Base-by-base conservation (phyloP, 2,329 filamentous ascomycete genomes). In the Curvularia lunata region DNA sequence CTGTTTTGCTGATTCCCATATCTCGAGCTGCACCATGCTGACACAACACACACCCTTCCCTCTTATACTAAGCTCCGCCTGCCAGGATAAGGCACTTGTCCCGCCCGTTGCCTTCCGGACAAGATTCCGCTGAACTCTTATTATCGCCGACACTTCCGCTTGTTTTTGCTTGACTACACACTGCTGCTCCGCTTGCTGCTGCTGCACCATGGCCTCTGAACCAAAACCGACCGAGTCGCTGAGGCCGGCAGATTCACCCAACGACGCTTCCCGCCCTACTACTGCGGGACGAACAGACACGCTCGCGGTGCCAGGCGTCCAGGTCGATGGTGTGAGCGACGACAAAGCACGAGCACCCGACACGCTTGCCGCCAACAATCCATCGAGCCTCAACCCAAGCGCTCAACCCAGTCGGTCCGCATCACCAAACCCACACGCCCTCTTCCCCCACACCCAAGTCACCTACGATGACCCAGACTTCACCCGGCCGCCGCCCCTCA, bases 401-500 rank as follows among this genome's bases (percentile, higher is more conserved):
- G 61, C 64, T 8, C 63, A 59, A 23, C 58, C 63, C 37, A 74
- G 67, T 56, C 61, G 70, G 28, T 67, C 69, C n/a, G 56, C 66
- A 37, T 76, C 72, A 23, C 68, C 68, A 25, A 72, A 68, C 43
- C 64, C 63, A 6, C 73, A 74, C 32, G 71, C 76, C 21, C 59
- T 71, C n/a, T 75, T 72, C 46, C 75, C 78, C 30, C 74, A 77
- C 52, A 79, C 77, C 1, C 78, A 80, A 61, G 60, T 80, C 59
- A 67, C 69, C 2, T 78, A 74, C 64, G 70, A 76, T 34, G 77
- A 79, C 52, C 70, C 74, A 27, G 72, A 76, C 57, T 79, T 79
- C 62, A 65, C 66, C n/a, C 67, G 68, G 7, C 81, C 81, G 21
- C 85, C 84, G 47, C 78, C 81, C 18, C 78, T 87, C 37, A 82